phyloP scores from a whole-genome alignment of 345 rosid genomes.

The Populus ilicifolia region DNA sequence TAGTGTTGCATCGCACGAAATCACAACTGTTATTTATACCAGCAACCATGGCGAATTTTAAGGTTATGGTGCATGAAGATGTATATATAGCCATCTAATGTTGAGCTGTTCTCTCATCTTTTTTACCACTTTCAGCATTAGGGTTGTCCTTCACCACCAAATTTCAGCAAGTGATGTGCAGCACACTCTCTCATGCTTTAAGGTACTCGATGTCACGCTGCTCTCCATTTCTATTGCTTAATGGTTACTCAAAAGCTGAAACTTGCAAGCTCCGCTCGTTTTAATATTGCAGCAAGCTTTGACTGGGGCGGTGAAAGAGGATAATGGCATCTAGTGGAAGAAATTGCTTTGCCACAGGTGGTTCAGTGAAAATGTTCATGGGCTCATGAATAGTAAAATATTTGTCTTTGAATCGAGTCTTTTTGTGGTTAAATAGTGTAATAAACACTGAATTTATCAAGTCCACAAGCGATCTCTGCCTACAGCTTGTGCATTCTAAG shows the following conservation, averaged over 20 bases:
- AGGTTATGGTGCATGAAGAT: neutral
- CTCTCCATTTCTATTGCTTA: neutral
- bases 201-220: slow-evolving; percentile 36
- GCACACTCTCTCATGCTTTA: slow-evolving; percentile 55
- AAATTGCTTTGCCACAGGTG: neutral
- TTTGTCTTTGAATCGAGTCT: neutral
- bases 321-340: slow-evolving; percentile 34
- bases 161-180: slow-evolving; percentile 72
- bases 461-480: neutral
- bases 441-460: neutral
- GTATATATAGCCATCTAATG: neutral
- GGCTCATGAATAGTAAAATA: neutral
- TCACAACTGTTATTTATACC: neutral
- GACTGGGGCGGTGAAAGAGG: slow-evolving; percentile 28
- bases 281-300: slow-evolving; percentile 42
- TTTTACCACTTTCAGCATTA: slow-evolving; percentile 43
- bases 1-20: neutral
- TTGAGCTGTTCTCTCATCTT: neutral
- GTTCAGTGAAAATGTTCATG: neutral
- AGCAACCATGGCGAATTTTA: neutral
- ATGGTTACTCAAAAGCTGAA: neutral
- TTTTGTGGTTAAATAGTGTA: neutral
- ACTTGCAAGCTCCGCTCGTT: neutral
- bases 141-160: slow-evolving; percentile 84
- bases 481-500: neutral